Conservation (phyloP, 1,284 basidiomycete genomes). For the Sutorius eximius region DNA sequence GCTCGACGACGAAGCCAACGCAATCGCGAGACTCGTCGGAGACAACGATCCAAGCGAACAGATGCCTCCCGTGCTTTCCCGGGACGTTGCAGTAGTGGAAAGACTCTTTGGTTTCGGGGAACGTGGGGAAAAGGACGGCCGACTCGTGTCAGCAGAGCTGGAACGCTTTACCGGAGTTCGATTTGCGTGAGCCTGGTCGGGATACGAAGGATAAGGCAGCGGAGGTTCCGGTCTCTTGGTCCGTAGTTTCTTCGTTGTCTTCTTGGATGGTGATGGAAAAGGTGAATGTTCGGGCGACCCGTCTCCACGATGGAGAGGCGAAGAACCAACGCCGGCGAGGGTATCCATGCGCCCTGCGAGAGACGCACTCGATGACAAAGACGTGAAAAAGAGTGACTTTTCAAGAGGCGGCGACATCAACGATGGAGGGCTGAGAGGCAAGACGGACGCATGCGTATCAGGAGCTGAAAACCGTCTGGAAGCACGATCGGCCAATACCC, state of each 20-base stretch:
- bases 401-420: constrained; percentile 35
- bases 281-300: constrained; percentile 16
- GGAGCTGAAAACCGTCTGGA: constrained; percentile 15
- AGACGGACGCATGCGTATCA: constrained; percentile 23
- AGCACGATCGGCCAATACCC: neutral
- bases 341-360: constrained; percentile 8
- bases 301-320: neutral
- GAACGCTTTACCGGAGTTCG: neutral
- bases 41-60: constrained; percentile 25
- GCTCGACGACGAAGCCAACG: constrained; percentile 25
- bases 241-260: constrained; percentile 4
- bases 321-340: neutral
- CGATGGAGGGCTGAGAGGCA: constrained; percentile 30
- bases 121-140: constrained; percentile 4
- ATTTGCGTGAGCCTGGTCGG: neutral
- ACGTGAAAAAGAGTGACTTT: constrained; percentile 30
- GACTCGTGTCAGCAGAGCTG: neutral
- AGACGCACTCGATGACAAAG: constrained; percentile 21
- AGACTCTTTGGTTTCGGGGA: constrained; percentile 15
- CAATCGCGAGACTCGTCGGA: constrained; percentile 26
- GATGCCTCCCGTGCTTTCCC: constrained; percentile 10
- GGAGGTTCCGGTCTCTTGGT: constrained; percentile 6
- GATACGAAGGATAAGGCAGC: constrained; percentile 29
- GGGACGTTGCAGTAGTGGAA: constrained; percentile 1
- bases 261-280: constrained; percentile 23